Evolutionary conservation across 2,329 filamentous ascomycete genomes (phyloP).

Genomic region (Pestalotiopsis sp.): DNA sequence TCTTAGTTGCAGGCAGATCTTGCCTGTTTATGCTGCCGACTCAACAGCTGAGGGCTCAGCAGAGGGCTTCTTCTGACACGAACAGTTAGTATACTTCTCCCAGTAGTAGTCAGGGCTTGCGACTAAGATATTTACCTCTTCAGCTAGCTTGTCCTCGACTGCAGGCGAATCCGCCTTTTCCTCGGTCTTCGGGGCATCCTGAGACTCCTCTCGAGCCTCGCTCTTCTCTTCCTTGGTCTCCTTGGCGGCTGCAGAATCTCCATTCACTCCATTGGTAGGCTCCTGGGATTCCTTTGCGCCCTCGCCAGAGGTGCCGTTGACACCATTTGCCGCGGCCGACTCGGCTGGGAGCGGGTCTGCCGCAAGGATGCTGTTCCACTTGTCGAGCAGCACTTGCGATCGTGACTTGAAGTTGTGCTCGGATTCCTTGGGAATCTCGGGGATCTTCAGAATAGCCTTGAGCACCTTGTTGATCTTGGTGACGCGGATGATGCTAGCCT

Average conservation of each 20-base stretch:
- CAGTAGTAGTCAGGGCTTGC: neutral
- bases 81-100: neutral
- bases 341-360: slow-evolving; percentile 48
- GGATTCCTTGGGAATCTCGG: slow-evolving; percentile 82
- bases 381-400: slow-evolving; percentile 76
- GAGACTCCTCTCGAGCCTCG: slow-evolving; percentile 32
- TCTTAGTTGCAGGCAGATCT: neutral
- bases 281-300: slow-evolving; percentile 33
- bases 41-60: slow-evolving; percentile 36
- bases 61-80: neutral
- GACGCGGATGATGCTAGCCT: slow-evolving; percentile 82
- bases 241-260: slow-evolving; percentile 31
- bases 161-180: slow-evolving; percentile 26
- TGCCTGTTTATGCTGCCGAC: slow-evolving; percentile 34
- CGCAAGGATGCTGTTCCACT: slow-evolving; percentile 86
- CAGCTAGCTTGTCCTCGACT: slow-evolving; percentile 31
- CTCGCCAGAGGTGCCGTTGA: slow-evolving; percentile 46
- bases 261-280: slow-evolving; percentile 34
- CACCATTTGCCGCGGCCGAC: slow-evolving; percentile 43
- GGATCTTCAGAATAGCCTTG: slow-evolving; percentile 89
- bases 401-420: slow-evolving; percentile 88
- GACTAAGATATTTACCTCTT: slow-evolving; percentile 34
- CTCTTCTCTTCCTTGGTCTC: slow-evolving; percentile 29
- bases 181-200: slow-evolving; percentile 32
- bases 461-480: slow-evolving; percentile 99